A percentile compares a stretch with the other conserved stretches of the same genome.
These are phyloP conservation scores for Trichomonas gallinae DNA, from an alignment of 208 protist species.

Conservation along the genomic window DNA sequence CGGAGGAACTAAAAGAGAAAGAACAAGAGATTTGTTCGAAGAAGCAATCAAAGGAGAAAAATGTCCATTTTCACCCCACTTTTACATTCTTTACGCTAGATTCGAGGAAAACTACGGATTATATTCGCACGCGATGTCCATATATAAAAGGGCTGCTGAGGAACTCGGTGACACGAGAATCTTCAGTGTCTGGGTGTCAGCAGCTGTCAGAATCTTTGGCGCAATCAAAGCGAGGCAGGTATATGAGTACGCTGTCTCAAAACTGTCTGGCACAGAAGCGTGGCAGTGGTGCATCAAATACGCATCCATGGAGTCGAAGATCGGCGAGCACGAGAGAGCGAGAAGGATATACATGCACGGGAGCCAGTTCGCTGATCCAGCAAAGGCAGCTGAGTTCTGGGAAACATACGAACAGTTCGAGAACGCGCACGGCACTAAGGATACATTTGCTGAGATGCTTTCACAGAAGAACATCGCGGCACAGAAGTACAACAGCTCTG, in stretches of 20 bases:
- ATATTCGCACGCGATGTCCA: background rate
- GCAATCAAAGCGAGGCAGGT: background rate
- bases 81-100: background rate
- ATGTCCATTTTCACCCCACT: background rate
- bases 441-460: slow-evolving; percentile 7
- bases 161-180: background rate
- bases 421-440: background rate
- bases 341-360: background rate
- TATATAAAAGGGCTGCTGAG: background rate
- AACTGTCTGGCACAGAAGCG: background rate
- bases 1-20: background rate
- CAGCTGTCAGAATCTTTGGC: background rate
- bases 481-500: background rate
- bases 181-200: background rate
- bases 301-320: background rate
- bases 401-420: background rate
- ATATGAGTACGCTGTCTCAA: background rate
- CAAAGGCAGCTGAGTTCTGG: background rate
- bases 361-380: background rate
- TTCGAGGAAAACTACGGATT: slow-evolving; percentile 19
- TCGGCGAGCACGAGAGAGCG: background rate
- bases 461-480: background rate
- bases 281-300: background rate
- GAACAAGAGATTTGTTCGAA: slow-evolving; percentile 14
- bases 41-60: background rate